Evolutionary conservation across 345 rosid species (phyloP).

Genomic region (Passiflora organensis): DNA sequence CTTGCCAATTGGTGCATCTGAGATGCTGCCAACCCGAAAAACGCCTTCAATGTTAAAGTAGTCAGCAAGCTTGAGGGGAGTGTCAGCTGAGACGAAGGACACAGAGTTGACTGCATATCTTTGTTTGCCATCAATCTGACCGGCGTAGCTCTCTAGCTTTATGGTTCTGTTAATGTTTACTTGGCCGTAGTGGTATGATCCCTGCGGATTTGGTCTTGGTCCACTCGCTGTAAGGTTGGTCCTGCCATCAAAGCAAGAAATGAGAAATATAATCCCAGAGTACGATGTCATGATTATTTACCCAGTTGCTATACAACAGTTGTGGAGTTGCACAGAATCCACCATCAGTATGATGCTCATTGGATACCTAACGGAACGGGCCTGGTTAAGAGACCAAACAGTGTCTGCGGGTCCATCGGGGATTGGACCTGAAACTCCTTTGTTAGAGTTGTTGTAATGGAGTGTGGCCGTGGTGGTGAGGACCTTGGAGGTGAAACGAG

Average conservation of each 20-base stretch:
- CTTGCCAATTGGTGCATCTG: conserved; percentile 37
- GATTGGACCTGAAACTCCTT: conserved; percentile 35
- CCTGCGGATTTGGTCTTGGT: conserved; percentile 96
- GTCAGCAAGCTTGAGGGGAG: conserved; percentile 83
- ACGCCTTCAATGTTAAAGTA: conserved; percentile 69
- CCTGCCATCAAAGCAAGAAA: conserved; percentile 27
- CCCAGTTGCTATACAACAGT: neutral
- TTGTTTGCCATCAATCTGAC: conserved; percentile 52
- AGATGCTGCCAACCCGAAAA: conserved; percentile 57
- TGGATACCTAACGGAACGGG: conserved; percentile 58
- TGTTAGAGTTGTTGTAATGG: conserved; percentile 59
- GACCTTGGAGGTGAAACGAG: conserved; percentile 46
- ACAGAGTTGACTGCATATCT: conserved; percentile 77
- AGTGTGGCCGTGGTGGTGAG: conserved; percentile 46
- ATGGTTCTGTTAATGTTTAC: conserved; percentile 56
- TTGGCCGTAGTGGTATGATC: conserved; percentile 82
- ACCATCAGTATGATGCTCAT: neutral
- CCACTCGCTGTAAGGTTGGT: conserved; percentile 89
- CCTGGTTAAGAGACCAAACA: conserved; percentile 72
- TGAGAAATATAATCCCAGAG: too few species aligned
- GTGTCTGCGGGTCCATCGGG: conserved; percentile 44
- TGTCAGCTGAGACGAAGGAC: conserved; percentile 60
- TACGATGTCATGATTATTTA: too few species aligned
- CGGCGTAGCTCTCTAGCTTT: conserved; percentile 59
- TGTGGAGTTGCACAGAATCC: neutral